Percentiles rank a stretch among this genome's conserved stretches.
Evolutionary conservation across 192 early-diverging fungal genomes (phyloP).

Genomic region (Jimgerdemannia flammicorona): DNA sequence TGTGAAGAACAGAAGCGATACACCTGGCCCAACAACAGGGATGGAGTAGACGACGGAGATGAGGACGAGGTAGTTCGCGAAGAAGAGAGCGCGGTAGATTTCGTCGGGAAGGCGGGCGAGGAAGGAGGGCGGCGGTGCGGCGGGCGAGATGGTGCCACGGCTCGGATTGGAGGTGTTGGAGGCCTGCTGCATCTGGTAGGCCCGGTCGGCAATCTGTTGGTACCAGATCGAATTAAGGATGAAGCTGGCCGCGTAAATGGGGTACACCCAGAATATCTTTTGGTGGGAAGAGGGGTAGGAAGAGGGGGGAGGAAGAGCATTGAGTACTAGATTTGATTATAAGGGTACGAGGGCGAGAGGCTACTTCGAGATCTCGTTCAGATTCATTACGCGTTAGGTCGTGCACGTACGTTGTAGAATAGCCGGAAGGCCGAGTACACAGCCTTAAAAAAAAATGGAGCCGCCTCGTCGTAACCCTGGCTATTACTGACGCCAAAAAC

Average conservation of each 20-base stretch:
- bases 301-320: no score
- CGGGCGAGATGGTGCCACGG: no score
- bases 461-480: not conserved
- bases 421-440: slow-evolving; percentile 16
- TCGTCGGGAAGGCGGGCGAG: slow-evolving; percentile 23
- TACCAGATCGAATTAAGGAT: slow-evolving; percentile 52
- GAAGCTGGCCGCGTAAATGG: slow-evolving; percentile 46
- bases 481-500: slow-evolving; percentile 1
- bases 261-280: slow-evolving; percentile 55
- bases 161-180: not conserved
- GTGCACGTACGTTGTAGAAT: slow-evolving; percentile 20
- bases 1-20: slow-evolving; percentile 37
- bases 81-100: slow-evolving; percentile 39
- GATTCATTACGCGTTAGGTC: not conserved
- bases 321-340: no score
- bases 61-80: slow-evolving; percentile 39
- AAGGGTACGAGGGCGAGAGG: no score
- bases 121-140: not conserved
- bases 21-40: slow-evolving; percentile 34
- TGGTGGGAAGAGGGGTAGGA: not conserved
- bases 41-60: slow-evolving; percentile 29
- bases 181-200: slow-evolving; percentile 34
- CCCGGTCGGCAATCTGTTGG: slow-evolving; percentile 51
- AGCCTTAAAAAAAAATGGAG: slow-evolving; percentile 14
- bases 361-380: no score